Evolutionary conservation across 257 asterid species (phyloP).

Genomic region (Solanum tacnaense): DNA sequence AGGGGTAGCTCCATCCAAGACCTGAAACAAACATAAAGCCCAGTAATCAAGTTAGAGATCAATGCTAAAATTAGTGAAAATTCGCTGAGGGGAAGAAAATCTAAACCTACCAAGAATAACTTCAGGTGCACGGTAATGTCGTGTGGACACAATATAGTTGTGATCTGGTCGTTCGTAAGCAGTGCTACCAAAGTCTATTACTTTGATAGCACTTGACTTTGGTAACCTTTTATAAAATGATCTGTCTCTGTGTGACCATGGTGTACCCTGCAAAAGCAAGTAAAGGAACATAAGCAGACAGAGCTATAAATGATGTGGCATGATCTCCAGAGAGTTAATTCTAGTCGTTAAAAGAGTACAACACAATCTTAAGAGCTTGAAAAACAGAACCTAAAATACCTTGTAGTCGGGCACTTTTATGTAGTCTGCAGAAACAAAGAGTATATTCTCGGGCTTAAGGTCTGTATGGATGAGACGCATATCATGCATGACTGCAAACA

Average conservation of each 20-base stretch:
- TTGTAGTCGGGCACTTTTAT: constrained; percentile 34
- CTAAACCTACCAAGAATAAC: constrained; percentile 17
- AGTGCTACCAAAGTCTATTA: constrained; percentile 46
- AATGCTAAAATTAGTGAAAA: background rate
- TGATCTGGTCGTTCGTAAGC: constrained; percentile 40
- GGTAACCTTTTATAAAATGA: constrained; percentile 30
- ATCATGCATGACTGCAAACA: constrained; percentile 38
- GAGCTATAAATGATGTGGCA: background rate
- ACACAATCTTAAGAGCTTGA: background rate
- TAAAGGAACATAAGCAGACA: background rate
- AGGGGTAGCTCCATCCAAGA: constrained; percentile 47
- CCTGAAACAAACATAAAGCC: constrained; percentile 11
- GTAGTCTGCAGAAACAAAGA: constrained; percentile 39
- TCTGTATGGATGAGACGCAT: constrained; percentile 49
- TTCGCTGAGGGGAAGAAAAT: background rate
- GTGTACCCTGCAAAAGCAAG: constrained; percentile 23
- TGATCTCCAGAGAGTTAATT: background rate
- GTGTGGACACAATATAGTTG: constrained; percentile 40
- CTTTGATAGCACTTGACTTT: constrained; percentile 44
- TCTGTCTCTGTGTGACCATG: constrained; percentile 31
- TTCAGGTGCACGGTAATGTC: constrained; percentile 49
- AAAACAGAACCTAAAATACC: constrained; percentile 13
- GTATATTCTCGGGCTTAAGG: constrained; percentile 48
- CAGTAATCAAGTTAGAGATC: background rate
- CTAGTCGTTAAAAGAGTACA: background rate